Evolutionary conservation across 495 filamentous ascomycete genomes (phyloP).

Genomic region (Daldinia caldariorum): DNA sequence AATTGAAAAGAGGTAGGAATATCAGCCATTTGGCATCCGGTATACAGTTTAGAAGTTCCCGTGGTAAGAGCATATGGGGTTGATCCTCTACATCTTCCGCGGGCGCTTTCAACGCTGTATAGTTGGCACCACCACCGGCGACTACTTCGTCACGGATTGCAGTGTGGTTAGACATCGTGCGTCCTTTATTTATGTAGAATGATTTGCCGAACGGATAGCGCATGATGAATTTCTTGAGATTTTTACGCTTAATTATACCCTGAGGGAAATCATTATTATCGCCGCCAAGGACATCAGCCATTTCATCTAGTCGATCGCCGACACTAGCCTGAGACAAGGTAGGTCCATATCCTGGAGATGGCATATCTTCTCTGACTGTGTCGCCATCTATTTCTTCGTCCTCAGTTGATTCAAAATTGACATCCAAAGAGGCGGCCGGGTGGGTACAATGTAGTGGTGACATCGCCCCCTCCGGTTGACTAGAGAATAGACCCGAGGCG

Average conservation of each 20-base stretch:
- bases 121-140: conserved; percentile 20
- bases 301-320: conserved; percentile 31
- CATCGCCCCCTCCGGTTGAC: conserved; percentile 9
- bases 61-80: conserved; percentile 29
- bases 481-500: conserved; percentile 29
- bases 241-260: conserved; percentile 31
- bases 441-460: conserved; percentile 16
- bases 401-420: conserved; percentile 31
- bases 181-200: conserved; percentile 39
- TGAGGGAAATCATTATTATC: conserved; percentile 8
- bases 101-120: conserved; percentile 14
- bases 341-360: conserved; percentile 4
- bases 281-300: conserved; percentile 32
- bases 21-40: conserved; percentile 64
- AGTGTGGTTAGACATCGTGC: conserved; percentile 24
- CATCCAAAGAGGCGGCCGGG: conserved; percentile 1
- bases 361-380: neutral
- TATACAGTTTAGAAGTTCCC: conserved; percentile 48
- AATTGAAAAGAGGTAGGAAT: conserved; percentile 75
- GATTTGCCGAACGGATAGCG: conserved; percentile 39
- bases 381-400: conserved; percentile 26
- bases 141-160: conserved; percentile 28
- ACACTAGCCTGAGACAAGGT: conserved; percentile 5
- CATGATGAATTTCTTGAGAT: conserved; percentile 34
- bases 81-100: conserved; percentile 9